A percentile compares a stretch with the other conserved stretches of the same genome.
Conservation (phyloP, 371 early-diverging fungal species). For the Mortierella polycephala region DNA sequence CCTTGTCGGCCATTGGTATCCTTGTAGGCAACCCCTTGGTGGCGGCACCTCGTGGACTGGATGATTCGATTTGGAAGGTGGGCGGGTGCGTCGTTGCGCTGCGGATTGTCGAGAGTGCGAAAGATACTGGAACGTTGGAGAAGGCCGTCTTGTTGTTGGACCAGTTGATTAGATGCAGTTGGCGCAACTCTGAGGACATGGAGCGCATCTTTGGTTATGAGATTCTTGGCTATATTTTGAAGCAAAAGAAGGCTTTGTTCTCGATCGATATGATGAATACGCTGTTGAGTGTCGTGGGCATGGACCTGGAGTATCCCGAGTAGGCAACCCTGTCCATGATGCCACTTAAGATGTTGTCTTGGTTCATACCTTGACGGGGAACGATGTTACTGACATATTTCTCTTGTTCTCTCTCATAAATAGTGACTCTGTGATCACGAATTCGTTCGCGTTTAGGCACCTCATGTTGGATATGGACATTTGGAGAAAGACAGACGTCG, state of each 20-base stretch:
- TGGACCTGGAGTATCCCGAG: constrained; percentile 63
- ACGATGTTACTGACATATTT: neutral
- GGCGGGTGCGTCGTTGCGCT: constrained; percentile 77
- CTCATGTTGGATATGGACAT: constrained; percentile 78
- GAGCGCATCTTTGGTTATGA: constrained; percentile 79
- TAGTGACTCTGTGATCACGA: constrained; percentile 73
- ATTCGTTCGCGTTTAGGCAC: constrained; percentile 73
- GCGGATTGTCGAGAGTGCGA: constrained; percentile 68
- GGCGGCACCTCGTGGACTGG: constrained; percentile 68
- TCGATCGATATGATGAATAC: constrained; percentile 70
- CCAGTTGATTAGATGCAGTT: constrained; percentile 72
- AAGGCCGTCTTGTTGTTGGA: constrained; percentile 71
- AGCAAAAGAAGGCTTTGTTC: constrained; percentile 70
- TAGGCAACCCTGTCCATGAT: constrained; percentile 38
- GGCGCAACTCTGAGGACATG: constrained; percentile 82
- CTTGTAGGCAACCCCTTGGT: constrained; percentile 66
- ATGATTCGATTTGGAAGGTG: constrained; percentile 80
- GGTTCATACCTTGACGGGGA: too few species aligned
- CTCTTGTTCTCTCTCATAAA: neutral
- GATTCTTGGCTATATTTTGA: constrained; percentile 73
- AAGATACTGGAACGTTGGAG: constrained; percentile 67
- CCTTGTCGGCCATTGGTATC: constrained; percentile 59
- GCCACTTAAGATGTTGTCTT: neutral
- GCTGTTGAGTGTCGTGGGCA: constrained; percentile 74
- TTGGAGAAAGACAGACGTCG: constrained; percentile 70